Evolutionary conservation across 75 land plant species (phyloP).

Genomic region (Ceratopteris richardii): DNA sequence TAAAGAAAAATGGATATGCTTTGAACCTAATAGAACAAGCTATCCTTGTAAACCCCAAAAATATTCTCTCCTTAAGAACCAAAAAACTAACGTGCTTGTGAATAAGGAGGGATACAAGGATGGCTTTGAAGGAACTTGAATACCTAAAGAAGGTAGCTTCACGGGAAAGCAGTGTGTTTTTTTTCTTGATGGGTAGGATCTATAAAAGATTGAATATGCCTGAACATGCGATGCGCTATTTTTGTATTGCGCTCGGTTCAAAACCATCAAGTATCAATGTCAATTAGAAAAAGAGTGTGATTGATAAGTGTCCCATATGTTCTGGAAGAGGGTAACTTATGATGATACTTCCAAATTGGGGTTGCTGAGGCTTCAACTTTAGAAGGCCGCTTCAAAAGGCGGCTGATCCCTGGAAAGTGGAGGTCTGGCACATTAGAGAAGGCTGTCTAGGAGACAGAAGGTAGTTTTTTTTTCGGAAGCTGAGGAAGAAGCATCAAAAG

Average conservation of each 20-base stretch:
- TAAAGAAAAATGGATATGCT: constrained; percentile 83
- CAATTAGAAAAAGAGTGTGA: constrained; percentile 74
- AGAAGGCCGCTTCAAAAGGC: too few species aligned
- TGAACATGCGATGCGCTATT: constrained; percentile 88
- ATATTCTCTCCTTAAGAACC: constrained; percentile 92
- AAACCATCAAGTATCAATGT: constrained; percentile 93
- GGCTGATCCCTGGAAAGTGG: too few species aligned
- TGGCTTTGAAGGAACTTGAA: constrained; percentile 71
- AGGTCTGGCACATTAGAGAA: too few species aligned
- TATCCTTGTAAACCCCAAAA: constrained; percentile 80
- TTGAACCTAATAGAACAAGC: constrained; percentile 75
- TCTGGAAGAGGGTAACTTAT: constrained; percentile 25
- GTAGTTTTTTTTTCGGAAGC: too few species aligned
- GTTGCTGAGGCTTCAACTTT: too few species aligned
- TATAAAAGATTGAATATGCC: constrained; percentile 70
- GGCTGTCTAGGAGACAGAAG: too few species aligned
- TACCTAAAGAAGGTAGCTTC: constrained; percentile 78
- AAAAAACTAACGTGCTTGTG: constrained; percentile 79
- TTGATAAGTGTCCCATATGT: constrained; percentile 62
- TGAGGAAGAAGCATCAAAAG: too few species aligned
- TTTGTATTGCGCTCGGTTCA: constrained; percentile 83
- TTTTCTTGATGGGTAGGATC: constrained; percentile 88
- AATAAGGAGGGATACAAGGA: constrained; percentile 62
- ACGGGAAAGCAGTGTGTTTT: constrained; percentile 89
- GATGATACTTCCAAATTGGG: too few species aligned